Conservation (phyloP, 306 rosid genomes). For the Delonix regia region DNA sequence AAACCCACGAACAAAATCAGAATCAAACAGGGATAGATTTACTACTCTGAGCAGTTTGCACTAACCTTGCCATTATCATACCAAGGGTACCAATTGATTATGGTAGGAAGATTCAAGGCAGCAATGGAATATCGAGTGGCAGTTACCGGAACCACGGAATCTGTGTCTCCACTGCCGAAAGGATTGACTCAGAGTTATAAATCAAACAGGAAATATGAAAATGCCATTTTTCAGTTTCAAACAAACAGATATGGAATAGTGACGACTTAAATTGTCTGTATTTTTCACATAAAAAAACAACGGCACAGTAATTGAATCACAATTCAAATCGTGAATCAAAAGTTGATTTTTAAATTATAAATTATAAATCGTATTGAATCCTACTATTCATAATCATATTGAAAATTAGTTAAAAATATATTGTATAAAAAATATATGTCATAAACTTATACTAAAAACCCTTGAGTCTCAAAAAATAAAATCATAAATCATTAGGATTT, state of each 20-base stretch:
- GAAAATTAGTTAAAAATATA: too few relatives aligned
- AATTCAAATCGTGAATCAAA: too few relatives aligned
- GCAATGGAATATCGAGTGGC: slow-evolving; percentile 88
- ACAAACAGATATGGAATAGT: not conserved
- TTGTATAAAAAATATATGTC: too few relatives aligned
- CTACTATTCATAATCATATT: too few relatives aligned
- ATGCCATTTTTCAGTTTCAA: not conserved
- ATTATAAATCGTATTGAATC: too few relatives aligned
- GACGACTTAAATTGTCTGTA: not conserved
- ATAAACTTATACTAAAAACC: too few relatives aligned
- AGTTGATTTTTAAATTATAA: too few relatives aligned
- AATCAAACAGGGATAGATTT: not conserved
- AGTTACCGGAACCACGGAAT: slow-evolving; percentile 85
- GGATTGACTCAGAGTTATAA: not conserved
- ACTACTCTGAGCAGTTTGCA: slow-evolving; percentile 34
- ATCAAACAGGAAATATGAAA: not conserved
- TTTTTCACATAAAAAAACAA: not conserved
- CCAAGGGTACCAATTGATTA: slow-evolving; percentile 90
- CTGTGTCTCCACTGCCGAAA: slow-evolving; percentile 81
- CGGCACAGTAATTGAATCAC: too few relatives aligned
- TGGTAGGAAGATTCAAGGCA: slow-evolving; percentile 83
- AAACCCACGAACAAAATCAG: not conserved
- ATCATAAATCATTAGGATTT: too few relatives aligned
- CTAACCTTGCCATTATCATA: slow-evolving; percentile 83
- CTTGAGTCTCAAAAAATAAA: too few relatives aligned